Evolutionary conservation across 2,329 filamentous ascomycete species (phyloP), one percentile per base, ranked within the genome.

Genomic region (Diplodia mutila): DNA sequence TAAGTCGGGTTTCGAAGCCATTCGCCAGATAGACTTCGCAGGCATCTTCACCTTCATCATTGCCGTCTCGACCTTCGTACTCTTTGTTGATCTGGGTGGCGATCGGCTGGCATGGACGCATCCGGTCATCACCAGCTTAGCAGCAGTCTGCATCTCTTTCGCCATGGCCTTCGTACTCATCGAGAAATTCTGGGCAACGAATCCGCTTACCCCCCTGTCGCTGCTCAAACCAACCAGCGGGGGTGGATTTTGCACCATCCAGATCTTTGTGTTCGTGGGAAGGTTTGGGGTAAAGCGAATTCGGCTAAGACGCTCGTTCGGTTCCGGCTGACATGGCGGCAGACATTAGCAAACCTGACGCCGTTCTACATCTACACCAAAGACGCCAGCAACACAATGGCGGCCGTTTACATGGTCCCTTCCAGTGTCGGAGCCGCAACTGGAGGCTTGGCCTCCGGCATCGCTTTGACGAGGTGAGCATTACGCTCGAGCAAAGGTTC

Each of bases 261-360:
- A 54, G 18, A 14, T 34, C 18, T n/a, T 54, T 21, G 6, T 29
- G 2, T 34, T 54, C 4, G 11, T 54, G 14, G 51, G 27, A 8
- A 8, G 27, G 2, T 34, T 34, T n/a, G 51, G 27, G 51, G 51
- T 21, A 54, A 18, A 32, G 11, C 8, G 8, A 9, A 2, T 2
- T 14, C 51, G 4, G 7, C 2, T 9, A 6, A 12, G 2, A n/a
- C 2, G 4, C 27, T 4, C 23, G n/a, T 0, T 9, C 3, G 6
- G 18, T 3, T 54, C 6, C 9, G 21, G n/a, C 51, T 54, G 27
- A 54, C 51, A 11, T 3, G 14, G 16, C 4, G 27, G 21, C 18
- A 54, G 51, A 54, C 27, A 4, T 3, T 54, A 2, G 34, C 51
- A 6, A 34, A 54, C 18, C 27, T 54, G 3, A 25, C 27, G 0